Evolutionary conservation across 176 grass and related monocot species (phyloP), one percentile per base, ranked within the genome.

Genomic region (Neostapfia colusana): DNA sequence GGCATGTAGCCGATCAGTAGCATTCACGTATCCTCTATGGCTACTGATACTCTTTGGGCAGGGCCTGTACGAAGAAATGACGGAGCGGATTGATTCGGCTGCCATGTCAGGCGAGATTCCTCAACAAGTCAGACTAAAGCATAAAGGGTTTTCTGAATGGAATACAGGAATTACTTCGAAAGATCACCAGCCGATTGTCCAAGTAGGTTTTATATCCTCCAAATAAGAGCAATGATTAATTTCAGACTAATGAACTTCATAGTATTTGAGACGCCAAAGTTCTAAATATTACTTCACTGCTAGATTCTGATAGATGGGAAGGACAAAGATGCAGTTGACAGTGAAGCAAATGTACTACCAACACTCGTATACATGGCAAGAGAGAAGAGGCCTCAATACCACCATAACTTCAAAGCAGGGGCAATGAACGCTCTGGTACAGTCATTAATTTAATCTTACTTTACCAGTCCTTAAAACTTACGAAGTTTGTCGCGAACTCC

Each of bases 321-420:
- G 12, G 71, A 87, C 31, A 34, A 4, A 13, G 56, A 69, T 79
- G 81, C 67, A 67, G 43, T 77, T 35, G 89, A 89, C 10, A 48
- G 44, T 18, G 79, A 89, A 1, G 86, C 68, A 15, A 40, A 78
- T 76, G 59, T 35, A 8, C 68, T 93, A 51, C 91, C 95, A 42
- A 97, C 82, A 31, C 75, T 97, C 35, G 93, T 97, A 4, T 97
- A 97, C 75, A 93, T 97, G 86, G 88, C 88, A 44, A 84, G 88
- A 27, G 88, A 97, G 88, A 93, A 97, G 86, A 97, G 81, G 70
- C 88, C 78, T 65, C 35, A 85, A 10, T 45, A 84, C 24, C 90
- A 85, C 45, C 93, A 97, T 34, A 86, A 97, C 81, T 97, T 97
- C 80, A 97, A 97, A 74, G 90, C 93, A 72, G 90, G 93, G 64